These are phyloP conservation scores for Trichosporon inkin DNA, from an alignment of 1,284 basidiomycete species.

Conservation along the genomic window DNA sequence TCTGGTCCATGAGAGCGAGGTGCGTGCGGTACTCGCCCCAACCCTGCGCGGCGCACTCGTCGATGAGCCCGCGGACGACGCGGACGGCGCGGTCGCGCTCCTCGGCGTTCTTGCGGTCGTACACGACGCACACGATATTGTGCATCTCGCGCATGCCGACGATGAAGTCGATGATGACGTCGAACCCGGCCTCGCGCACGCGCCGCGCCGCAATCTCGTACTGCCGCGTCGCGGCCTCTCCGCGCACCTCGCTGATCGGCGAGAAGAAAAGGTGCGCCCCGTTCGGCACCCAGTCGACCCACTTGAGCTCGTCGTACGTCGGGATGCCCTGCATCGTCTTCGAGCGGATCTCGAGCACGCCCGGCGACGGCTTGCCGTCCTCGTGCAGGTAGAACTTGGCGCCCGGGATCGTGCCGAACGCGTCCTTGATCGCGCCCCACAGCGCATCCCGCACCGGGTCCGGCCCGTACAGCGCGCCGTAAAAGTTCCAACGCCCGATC, in stretches of 20 bases:
- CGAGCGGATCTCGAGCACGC: slow-evolving; percentile 13
- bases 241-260: slow-evolving; percentile 13
- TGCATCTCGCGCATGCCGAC: slow-evolving; percentile 19
- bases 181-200: slow-evolving; percentile 11
- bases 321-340: slow-evolving; percentile 17
- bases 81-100: slow-evolving; percentile 24
- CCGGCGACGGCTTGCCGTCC: slow-evolving; percentile 7
- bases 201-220: slow-evolving; percentile 10
- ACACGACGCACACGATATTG: slow-evolving; percentile 25
- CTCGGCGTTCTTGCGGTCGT: slow-evolving; percentile 29
- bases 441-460: slow-evolving; percentile 14
- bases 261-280: slow-evolving; percentile 19
- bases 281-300: slow-evolving; percentile 17
- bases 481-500: slow-evolving; percentile 14
- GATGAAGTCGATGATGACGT: slow-evolving; percentile 18
- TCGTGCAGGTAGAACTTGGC: slow-evolving; percentile 16
- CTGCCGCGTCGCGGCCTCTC: slow-evolving; percentile 10
- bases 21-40: slow-evolving; percentile 36
- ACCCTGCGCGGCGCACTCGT: slow-evolving; percentile 28
- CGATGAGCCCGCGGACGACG: slow-evolving; percentile 25
- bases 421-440: slow-evolving; percentile 12
- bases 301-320: slow-evolving; percentile 18
- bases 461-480: slow-evolving; percentile 16
- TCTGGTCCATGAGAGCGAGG: slow-evolving; percentile 29
- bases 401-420: slow-evolving; percentile 10